Base-by-base conservation (phyloP, 345 rosid genomes). In the Acer campestre region DNA sequence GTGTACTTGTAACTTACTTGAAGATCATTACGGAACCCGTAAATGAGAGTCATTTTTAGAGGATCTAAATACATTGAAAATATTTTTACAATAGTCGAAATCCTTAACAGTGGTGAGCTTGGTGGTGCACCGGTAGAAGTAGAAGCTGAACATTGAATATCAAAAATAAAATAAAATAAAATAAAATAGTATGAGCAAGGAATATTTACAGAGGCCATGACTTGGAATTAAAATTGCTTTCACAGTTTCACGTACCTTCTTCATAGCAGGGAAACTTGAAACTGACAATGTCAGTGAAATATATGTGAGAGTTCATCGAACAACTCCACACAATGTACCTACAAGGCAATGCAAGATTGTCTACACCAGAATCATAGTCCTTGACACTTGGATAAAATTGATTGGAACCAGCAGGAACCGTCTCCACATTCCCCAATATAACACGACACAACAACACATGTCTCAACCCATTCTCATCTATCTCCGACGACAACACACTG, bases 361-460 rank as follows among this genome's bases (percentile, higher is more conserved):
- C 93, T 9, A 82, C 90, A n/a, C 91, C 91, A 68, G 83, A 85
- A 76, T 91, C 93, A 65, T 89, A 88, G 6, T 78, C 80, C 74
- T 61, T 73, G 20, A 84, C 82, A 72, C 88, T 87, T 11, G 95
- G 91, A 76, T 79, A 82, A 67, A 44, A 72, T 56, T 84, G 84
- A 27, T 49, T 53, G 40, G 84, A 83, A 70, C 61, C 81, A 4
- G 75, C 58, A 25, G 49, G 78, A n/a, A 84, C 69, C 16, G 10
- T 62, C 67, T 88, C 90, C 74, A 61, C 66, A 11, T 80, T 85
- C 59, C 90, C 90, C 74, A 85, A 12, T 72, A 88, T 68, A 40
- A 82, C 82, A 1, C 80, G 79, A 48, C 88, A 85, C 14, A 85
- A 20, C 73, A 85, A 42, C 42, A 88, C 3, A 77, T 84, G 85